phyloP scores from a whole-genome alignment of 2,329 filamentous ascomycete genomes.

The Fusarium siculi region DNA sequence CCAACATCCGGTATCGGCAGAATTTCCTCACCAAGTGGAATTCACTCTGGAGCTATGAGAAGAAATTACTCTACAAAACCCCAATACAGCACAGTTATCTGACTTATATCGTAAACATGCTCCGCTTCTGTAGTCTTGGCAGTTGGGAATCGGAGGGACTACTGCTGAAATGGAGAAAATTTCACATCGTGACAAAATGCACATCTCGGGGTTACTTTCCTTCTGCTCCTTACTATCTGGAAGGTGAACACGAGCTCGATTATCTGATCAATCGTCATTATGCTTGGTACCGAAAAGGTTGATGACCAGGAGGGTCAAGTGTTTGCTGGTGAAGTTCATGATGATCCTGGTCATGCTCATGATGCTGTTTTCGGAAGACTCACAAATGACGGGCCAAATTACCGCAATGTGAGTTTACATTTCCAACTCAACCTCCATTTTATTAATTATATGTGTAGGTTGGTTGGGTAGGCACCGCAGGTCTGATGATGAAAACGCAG shows the following conservation, averaged over 20 bases:
- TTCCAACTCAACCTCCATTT: rapidly evolving
- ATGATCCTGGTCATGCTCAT: background rate
- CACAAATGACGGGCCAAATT: slow-evolving; percentile 43
- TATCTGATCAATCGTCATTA: background rate
- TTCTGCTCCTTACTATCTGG: background rate
- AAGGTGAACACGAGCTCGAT: background rate
- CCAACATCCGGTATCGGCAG: slow-evolving; percentile 17
- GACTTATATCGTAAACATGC: background rate
- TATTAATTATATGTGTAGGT: slow-evolving; percentile 41
- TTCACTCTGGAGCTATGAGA: background rate
- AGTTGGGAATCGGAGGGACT: background rate
- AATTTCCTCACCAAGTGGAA: slow-evolving; percentile 2
- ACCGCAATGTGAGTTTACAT: slow-evolving; percentile 38
- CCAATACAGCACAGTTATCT: background rate
- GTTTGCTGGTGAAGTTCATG: background rate
- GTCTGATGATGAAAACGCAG: slow-evolving; percentile 60
- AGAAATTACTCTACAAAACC: background rate
- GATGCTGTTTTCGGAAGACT: slow-evolving; percentile 44
- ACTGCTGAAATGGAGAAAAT: background rate
- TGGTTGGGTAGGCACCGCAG: slow-evolving; percentile 55
- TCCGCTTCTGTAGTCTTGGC: slow-evolving; percentile 7
- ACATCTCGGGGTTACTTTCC: slow-evolving; percentile 8
- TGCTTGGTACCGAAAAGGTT: background rate
- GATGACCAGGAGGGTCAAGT: background rate
- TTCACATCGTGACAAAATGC: background rate